Evolutionary conservation across 2,329 filamentous ascomycete genomes (phyloP), one percentile per base, ranked within the genome.

Genomic region (Ophiosphaerella narmari): DNA sequence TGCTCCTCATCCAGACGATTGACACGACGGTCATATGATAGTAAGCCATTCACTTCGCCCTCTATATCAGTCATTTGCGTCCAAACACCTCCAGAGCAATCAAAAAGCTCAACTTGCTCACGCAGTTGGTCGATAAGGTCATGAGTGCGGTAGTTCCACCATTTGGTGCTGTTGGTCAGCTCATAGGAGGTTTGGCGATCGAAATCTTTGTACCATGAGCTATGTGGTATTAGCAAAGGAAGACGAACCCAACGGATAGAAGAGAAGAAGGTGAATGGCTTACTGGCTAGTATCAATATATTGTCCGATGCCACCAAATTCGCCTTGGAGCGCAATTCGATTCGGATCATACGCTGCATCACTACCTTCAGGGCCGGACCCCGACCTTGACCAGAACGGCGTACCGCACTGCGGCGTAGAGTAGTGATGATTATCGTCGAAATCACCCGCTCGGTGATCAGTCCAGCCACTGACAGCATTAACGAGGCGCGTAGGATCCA

Each of bases 11-110:
- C 74, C 4, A 82, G 80, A 1, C 86, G 75, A 31, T 86, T 66
- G 0, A 87, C 50, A 0, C 86, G 76, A 1, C 87, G 81, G 66
- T 90, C 86, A 59, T 88, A 88, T 0, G 86, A 88, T 58, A 88
- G 68, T 48, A 90, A 74, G 0, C 87, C 87, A 58, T 90, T 90
- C 7, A 90, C 84, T 66, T 90, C 87, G 4, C 86, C 87, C 66
- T 90, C 87, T 0, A 90, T 87, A 59, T 90, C 87, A 0, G 85
- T 88, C 0, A 86, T 90, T 74, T 90, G 87, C 1, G 87, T 90
- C 80, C 86, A 90, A 0, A 90, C 81, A 9, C 81, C 87, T 0
- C 83, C 87, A 31, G 82, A 87, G 71, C 87, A 90, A 0, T 82
- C 78, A 48, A 78, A 89, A 9, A 71, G 72, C 50, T 82, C 77